Evolutionary conservation across 2,329 filamentous ascomycete genomes (phyloP), one percentile per base, ranked within the genome.

Genomic region (Aspergillus amoenus): DNA sequence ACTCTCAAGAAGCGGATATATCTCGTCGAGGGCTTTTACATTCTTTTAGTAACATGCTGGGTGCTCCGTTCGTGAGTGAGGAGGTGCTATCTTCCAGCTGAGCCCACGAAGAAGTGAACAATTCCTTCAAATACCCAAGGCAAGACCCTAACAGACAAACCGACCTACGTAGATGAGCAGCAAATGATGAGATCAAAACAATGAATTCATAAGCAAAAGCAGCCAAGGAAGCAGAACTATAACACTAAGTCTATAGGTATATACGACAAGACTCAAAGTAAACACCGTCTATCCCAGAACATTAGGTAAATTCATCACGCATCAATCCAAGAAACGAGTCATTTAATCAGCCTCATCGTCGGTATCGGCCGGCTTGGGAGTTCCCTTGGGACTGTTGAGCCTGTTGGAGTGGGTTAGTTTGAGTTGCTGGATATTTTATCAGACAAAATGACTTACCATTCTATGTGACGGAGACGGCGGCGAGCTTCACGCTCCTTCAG

Each of bases 401-500:
- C 89, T 90, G 73, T 88, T 84, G 21, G 4, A 11, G 34, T 39
- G 34, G 30, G 24, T 7, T 46, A 24, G 52, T 64, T 57, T 66
- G 61, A 48, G 53, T 11, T 41, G 5, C 30, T 37, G 41, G 18
- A 30, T 41, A 37, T 32, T 24, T 37, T 34, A n/a, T 40, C 17
- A 43, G 56, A 24, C 55, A 11, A 44, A 41, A 42, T 11, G 32
- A 65, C 57, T 66, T 70, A 67, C 82, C 84, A 87, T 68, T 87
- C 84, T 59, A 87, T 84, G 77, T 99, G 92, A 68, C 94, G 86
- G 76, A 97, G 80, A 66, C 94, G 84, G 65, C 93, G 85, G 63
- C 95, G 84, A 43, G 89, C 89, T 78, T 97, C 93, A 18, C 89
- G 84, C 75, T 99, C 94, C 84, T 99, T 99, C 73, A 93, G 67